phyloP scores from a whole-genome alignment of 2,329 filamentous ascomycete genomes.

The Phialophora chinensis region DNA sequence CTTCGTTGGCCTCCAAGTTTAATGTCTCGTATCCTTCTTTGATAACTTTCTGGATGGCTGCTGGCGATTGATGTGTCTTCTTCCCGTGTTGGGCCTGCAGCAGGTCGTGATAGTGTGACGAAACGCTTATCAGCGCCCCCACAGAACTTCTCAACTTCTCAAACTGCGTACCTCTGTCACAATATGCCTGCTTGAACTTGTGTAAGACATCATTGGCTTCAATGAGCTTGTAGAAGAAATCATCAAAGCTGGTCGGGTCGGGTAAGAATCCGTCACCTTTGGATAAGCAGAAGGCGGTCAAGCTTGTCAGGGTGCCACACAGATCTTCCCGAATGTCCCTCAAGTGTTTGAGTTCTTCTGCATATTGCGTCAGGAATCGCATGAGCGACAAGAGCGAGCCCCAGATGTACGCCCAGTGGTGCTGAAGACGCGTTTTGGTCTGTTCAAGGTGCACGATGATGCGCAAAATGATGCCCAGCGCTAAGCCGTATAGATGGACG shows the following conservation, averaged over 20 bases:
- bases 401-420: constrained; percentile 97
- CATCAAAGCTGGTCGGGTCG: constrained; percentile 85
- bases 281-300: constrained; percentile 84
- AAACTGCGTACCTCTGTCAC: constrained; percentile 27
- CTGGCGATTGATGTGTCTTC: constrained; percentile 73
- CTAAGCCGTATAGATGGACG: constrained; percentile 79
- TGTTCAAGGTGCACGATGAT: constrained; percentile 83
- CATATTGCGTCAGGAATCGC: constrained; percentile 88
- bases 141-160: constrained; percentile 67
- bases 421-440: constrained; percentile 77
- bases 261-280: constrained; percentile 90
- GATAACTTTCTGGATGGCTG: constrained; percentile 85
- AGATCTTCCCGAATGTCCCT: constrained; percentile 71
- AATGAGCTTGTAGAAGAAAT: constrained; percentile 97
- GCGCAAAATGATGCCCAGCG: constrained; percentile 79
- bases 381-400: constrained; percentile 84
- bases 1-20: constrained; percentile 87
- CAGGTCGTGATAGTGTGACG: constrained; percentile 83
- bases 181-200: constrained; percentile 78
- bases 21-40: constrained; percentile 96
- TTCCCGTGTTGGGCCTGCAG: constrained; percentile 60
- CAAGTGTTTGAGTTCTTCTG: constrained; percentile 68
- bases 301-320: constrained; percentile 77
- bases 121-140: constrained; percentile 78
- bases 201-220: constrained; percentile 75